These are phyloP conservation scores for Postia placenta DNA, from an alignment of 768 basidiomycete genomes.

Conservation along the genomic window DNA sequence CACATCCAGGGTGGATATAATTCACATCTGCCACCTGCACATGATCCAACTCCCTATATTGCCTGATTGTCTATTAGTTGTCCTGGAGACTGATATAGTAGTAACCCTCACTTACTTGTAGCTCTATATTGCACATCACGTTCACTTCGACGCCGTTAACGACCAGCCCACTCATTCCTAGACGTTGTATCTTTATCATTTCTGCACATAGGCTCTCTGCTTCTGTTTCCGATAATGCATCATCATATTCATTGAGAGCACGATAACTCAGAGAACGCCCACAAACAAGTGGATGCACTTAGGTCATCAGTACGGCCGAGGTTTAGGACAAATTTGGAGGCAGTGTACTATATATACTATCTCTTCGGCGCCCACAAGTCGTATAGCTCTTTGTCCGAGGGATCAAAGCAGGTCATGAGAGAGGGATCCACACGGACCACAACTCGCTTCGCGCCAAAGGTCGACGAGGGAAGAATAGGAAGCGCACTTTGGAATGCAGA, in stretches of 20 bases:
- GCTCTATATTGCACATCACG: not conserved
- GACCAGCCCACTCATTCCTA: not conserved
- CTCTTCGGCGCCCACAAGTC: constrained; percentile 63
- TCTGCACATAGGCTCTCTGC: not conserved
- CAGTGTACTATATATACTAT: too few relatives aligned
- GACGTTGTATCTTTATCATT: constrained; percentile 1
- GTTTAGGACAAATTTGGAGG: too few relatives aligned
- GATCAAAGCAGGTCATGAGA: constrained; percentile 69
- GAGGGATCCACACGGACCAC: constrained; percentile 60
- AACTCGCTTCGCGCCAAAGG: constrained; percentile 25
- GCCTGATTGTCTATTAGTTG: not conserved
- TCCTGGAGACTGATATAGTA: not conserved
- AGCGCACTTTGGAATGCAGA: not conserved
- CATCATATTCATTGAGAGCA: too few relatives aligned
- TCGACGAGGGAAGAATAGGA: constrained; percentile 5
- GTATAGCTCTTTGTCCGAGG: constrained; percentile 70
- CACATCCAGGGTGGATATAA: constrained; percentile 23
- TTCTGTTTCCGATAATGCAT: not conserved
- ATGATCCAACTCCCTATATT: not conserved
- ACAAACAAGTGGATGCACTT: too few relatives aligned
- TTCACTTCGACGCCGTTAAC: not conserved
- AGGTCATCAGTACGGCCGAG: too few relatives aligned
- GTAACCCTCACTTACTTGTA: constrained; percentile 1
- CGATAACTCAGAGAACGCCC: too few relatives aligned
- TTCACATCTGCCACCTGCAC: not conserved